Conservation (phyloP, 1,139 yeast species). For the Spencermartinsiella ligniputridi region DNA sequence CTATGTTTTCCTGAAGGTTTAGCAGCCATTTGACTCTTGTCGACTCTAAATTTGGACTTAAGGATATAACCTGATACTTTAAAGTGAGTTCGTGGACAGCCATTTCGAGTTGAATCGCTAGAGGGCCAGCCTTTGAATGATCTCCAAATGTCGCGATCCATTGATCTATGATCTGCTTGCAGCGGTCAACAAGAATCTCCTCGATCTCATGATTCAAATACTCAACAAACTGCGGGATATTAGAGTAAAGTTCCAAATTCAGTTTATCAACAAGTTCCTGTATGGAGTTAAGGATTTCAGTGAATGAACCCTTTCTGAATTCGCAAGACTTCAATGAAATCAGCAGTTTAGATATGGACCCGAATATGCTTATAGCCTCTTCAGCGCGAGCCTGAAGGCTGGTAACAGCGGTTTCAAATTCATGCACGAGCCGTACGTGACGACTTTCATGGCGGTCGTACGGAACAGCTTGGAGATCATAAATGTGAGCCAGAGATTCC, state of each 20-base stretch:
- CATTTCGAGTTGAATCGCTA: slow-evolving; percentile 15
- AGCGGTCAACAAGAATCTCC: slow-evolving; percentile 38
- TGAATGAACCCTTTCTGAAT: slow-evolving; percentile 28
- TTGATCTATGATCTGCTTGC: slow-evolving; percentile 18
- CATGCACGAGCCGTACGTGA: slow-evolving; percentile 39
- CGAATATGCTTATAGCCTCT: slow-evolving; percentile 23
- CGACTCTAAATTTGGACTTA: slow-evolving; percentile 41
- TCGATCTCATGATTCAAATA: slow-evolving; percentile 41
- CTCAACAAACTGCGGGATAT: slow-evolving; percentile 38
- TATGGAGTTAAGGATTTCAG: slow-evolving; percentile 30
- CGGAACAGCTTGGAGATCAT: slow-evolving; percentile 36
- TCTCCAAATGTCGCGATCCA: slow-evolving; percentile 29
- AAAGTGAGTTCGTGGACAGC: slow-evolving; percentile 40
- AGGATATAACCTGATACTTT: slow-evolving; percentile 41
- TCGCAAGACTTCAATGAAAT: slow-evolving; percentile 32
- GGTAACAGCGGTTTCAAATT: slow-evolving; percentile 40
- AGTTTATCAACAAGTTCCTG: slow-evolving; percentile 44
- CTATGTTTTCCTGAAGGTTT: slow-evolving; percentile 30
- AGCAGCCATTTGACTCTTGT: slow-evolving; percentile 33
- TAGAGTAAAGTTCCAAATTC: slow-evolving; percentile 41
- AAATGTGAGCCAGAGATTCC: slow-evolving; percentile 51
- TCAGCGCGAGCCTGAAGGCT: slow-evolving; percentile 38
- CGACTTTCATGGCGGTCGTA: slow-evolving; percentile 37
- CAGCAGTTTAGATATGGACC: slow-evolving; percentile 24
- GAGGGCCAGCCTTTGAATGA: slow-evolving; percentile 9